phyloP scores from a whole-genome alignment of 345 rosid species.

The Corchorus capsularis region DNA sequence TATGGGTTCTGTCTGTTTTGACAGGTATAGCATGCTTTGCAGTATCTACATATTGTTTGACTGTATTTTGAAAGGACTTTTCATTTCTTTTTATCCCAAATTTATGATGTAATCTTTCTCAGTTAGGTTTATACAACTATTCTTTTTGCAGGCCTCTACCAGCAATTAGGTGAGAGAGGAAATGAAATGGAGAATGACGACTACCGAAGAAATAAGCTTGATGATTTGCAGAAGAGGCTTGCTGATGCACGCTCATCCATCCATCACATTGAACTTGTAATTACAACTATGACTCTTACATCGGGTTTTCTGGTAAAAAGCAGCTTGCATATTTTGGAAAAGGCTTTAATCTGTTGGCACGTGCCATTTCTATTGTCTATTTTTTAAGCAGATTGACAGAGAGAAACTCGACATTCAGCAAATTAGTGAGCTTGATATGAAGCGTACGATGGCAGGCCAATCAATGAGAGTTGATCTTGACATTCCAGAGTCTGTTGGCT shows the following conservation, averaged over 20 bases:
- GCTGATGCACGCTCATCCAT: slow-evolving; percentile 90
- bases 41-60: not conserved
- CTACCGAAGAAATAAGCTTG: slow-evolving; percentile 61
- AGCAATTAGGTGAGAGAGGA: slow-evolving; percentile 77
- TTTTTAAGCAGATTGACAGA: slow-evolving; percentile 60
- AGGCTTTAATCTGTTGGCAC: not conserved
- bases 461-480: slow-evolving; percentile 65
- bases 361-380: slow-evolving; percentile 18
- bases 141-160: slow-evolving; percentile 56
- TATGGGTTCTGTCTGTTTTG: slow-evolving; percentile 89
- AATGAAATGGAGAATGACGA: slow-evolving; percentile 94
- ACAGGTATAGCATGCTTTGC: slow-evolving; percentile 48
- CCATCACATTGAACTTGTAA: slow-evolving; percentile 83
- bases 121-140: slow-evolving; percentile 5
- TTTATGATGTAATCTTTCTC: not conserved
- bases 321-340: not conserved
- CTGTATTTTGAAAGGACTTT: not conserved
- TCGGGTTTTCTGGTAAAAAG: not conserved
- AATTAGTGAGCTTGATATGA: slow-evolving; percentile 43
- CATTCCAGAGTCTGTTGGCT: slow-evolving; percentile 86
- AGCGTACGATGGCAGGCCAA: slow-evolving; percentile 43
- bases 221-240: slow-evolving; percentile 80
- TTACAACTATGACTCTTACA: slow-evolving; percentile 2
- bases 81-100: not conserved
- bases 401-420: slow-evolving; percentile 55